Base-by-base conservation (phyloP, 768 basidiomycete species). In the Collybia nuda region DNA sequence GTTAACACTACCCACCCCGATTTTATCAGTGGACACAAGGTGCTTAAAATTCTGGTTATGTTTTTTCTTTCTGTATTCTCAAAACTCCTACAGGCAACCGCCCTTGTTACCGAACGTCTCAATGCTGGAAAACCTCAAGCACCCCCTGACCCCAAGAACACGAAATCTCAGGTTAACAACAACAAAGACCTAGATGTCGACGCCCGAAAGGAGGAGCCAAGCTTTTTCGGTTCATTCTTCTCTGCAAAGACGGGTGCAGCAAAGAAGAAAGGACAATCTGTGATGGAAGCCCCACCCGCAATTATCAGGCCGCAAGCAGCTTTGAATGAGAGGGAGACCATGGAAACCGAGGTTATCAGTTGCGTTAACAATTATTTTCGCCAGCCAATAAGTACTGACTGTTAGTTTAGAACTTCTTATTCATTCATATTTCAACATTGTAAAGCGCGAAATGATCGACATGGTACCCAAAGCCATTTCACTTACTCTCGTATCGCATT, bases 331-430 rank as follows among this genome's bases (percentile, higher is more conserved):
- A 80, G 97, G 47, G 97, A 99, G 75, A 86, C 88, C 24, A 90
- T 98, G 88, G 97, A 99, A 70, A 98, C 96, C 0, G 97, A 99
- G 63, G 94, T 99, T 56, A 98, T 98, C 85, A 99, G 94, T 96
- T 54, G 60, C 67, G 92, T 82, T 18, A 22, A 53, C 39, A 43
- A 24, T 44, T 46, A 18, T 24, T 40, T 29, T 32, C 24, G 42
- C 4, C 7, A 15, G 32, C 14, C 23, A 12, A 55, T 5, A 41
- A 39, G 14, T 53, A 24, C 42, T 37, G 14, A 51, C n/a, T 32
- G 6, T 24, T n/a, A 37, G 35, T 36, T 21, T 38, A 95, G 93
- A 99, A 70, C 80, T 98, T 41, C 84, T 99, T 63, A 98, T 98
- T 60, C 81, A 90, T 66, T 97, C 93, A 3, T 98, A 98, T 71